These are phyloP conservation scores for Naganishia onofrii DNA, from an alignment of 768 basidiomycete species.

Conservation along the genomic window DNA sequence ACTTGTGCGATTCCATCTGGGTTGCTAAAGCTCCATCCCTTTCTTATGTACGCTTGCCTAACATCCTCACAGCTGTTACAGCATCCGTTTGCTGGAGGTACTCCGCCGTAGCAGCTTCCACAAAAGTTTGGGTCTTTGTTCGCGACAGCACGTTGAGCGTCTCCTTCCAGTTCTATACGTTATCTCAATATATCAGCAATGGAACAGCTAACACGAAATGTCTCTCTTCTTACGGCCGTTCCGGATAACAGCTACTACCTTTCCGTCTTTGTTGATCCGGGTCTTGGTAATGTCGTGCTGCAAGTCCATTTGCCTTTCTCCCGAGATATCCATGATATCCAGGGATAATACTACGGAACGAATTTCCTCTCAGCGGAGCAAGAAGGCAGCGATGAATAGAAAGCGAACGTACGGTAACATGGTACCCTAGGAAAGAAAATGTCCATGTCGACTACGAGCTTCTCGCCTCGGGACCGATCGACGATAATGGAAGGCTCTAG, in stretches of 20 bases:
- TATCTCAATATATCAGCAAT: not conserved
- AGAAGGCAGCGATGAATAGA: not conserved
- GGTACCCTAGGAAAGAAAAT: constrained; percentile 94
- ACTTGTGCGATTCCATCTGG: constrained; percentile 93
- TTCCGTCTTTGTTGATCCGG: constrained; percentile 65
- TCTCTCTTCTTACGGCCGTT: constrained; percentile 39
- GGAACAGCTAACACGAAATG: not conserved
- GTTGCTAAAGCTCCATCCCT: constrained; percentile 91
- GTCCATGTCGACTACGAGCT: constrained; percentile 83
- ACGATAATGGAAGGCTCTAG: constrained; percentile 87
- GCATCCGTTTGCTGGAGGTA: constrained; percentile 57
- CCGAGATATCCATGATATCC: constrained; percentile 97
- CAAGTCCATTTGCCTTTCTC: constrained; percentile 83
- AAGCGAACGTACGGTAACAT: constrained; percentile 76
- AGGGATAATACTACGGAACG: constrained; percentile 73
- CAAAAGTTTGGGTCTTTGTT: constrained; percentile 63
- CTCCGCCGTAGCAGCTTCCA: constrained; percentile 92
- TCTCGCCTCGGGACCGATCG: constrained; percentile 92
- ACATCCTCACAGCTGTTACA: constrained; percentile 97
- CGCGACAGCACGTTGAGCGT: constrained; percentile 61
- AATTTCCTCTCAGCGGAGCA: not conserved
- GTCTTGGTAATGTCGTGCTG: constrained; percentile 85
- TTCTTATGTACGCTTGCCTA: constrained; percentile 77
- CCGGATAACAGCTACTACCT: constrained; percentile 54
- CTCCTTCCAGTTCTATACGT: constrained; percentile 71